A percentile compares a stretch with the other conserved stretches of the same genome.
phyloP scores from a whole-genome alignment of 495 filamentous ascomycete species.

The Saxispiralis lemnorum region DNA sequence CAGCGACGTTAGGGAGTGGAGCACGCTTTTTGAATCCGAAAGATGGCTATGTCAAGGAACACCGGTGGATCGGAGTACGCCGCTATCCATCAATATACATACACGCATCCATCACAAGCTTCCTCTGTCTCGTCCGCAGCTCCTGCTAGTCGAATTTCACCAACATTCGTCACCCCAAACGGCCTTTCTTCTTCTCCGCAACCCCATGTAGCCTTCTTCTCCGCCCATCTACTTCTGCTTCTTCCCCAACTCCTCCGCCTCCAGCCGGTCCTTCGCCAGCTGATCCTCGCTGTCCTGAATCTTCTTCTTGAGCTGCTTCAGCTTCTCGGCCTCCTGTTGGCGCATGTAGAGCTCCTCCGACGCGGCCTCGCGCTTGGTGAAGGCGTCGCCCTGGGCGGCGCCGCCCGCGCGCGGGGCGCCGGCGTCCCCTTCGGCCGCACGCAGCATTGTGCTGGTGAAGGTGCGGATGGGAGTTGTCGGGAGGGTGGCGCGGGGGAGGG shows the following conservation, averaged over 20 bases:
- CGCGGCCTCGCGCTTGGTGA: slow-evolving; percentile 78
- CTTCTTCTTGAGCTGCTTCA: slow-evolving; percentile 60
- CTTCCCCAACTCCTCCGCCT: slow-evolving; percentile 8
- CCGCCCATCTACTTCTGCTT: slow-evolving; percentile 2
- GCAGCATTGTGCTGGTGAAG: slow-evolving; percentile 20
- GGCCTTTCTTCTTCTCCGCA: neutral
- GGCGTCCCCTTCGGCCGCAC: slow-evolving; percentile 30
- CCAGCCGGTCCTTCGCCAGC: slow-evolving; percentile 10
- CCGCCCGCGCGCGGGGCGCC: slow-evolving; percentile 31
- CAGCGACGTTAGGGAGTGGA: no score
- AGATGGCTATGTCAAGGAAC: no score
- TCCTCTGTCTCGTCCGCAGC: neutral
- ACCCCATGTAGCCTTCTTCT: neutral
- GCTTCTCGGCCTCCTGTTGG: slow-evolving; percentile 69
- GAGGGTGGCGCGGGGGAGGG: no score
- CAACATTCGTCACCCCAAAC: no score
- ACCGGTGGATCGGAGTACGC: no score
- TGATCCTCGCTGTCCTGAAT: slow-evolving; percentile 39
- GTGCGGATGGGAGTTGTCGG: slow-evolving; percentile 11
- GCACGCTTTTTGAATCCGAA: no score
- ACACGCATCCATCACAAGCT: neutral
- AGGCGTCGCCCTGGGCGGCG: slow-evolving; percentile 42
- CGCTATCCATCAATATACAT: no score
- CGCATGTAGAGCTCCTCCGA: slow-evolving; percentile 67
- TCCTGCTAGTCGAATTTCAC: no score